Evolutionary conservation across 768 basidiomycete species (phyloP).

Genomic region (Pulveroboletus sp.): DNA sequence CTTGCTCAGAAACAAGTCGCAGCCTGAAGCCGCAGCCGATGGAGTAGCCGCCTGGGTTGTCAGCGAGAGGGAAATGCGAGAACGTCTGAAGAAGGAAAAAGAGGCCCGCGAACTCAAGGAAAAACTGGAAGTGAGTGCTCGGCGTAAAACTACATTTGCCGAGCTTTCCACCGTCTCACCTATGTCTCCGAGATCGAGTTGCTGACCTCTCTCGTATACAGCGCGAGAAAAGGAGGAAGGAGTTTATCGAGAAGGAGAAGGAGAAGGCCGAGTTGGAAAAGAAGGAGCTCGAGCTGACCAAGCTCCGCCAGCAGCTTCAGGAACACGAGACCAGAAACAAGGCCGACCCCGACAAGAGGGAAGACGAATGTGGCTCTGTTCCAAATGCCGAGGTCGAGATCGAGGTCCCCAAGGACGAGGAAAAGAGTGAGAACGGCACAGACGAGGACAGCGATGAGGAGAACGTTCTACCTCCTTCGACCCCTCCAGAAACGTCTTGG

Average conservation of each 20-base stretch:
- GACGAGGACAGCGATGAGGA: slow-evolving; percentile 42
- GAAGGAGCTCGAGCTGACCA: slow-evolving; percentile 55
- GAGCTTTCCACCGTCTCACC: slow-evolving; percentile 15
- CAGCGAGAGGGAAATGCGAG: slow-evolving; percentile 69
- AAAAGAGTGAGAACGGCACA: slow-evolving; percentile 30
- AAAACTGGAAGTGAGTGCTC: slow-evolving; percentile 55
- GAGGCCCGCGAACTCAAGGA: slow-evolving; percentile 66
- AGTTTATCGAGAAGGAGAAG: slow-evolving; percentile 44
- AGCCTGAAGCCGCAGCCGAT: slow-evolving; percentile 69
- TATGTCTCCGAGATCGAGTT: neutral
- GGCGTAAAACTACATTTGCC: slow-evolving; percentile 12
- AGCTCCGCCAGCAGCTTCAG: slow-evolving; percentile 48
- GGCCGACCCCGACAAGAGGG: slow-evolving; percentile 42
- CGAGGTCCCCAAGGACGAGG: slow-evolving; percentile 23
- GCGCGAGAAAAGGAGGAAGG: slow-evolving; percentile 44
- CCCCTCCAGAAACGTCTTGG: slow-evolving; percentile 28
- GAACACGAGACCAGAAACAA: slow-evolving; percentile 50
- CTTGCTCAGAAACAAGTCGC: slow-evolving; percentile 78
- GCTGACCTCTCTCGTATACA: slow-evolving; percentile 18
- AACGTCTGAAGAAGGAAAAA: slow-evolving; percentile 68
- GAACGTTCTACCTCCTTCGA: slow-evolving; percentile 33
- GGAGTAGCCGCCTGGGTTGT: slow-evolving; percentile 69
- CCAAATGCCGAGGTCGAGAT: neutral
- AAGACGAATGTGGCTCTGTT: slow-evolving; percentile 25
- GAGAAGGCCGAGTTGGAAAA: slow-evolving; percentile 61